Evolutionary conservation across 2,329 filamentous ascomycete species (phyloP).

Genomic region (Venturia aucupariae): DNA sequence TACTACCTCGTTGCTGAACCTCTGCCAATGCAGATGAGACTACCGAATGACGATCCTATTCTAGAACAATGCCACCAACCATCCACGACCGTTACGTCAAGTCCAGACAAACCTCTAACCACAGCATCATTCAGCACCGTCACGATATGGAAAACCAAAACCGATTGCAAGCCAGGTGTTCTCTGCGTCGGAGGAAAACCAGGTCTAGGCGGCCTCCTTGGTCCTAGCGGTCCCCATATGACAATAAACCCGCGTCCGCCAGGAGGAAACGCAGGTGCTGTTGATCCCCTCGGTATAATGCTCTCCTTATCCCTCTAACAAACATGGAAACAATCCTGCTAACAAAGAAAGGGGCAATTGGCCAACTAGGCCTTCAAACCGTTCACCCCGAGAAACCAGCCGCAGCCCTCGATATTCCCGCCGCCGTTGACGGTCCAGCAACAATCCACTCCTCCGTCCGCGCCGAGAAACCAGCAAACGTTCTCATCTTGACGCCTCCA

Average conservation of each 20-base stretch:
- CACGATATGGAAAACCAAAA: not conserved
- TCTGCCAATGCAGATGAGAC: no score
- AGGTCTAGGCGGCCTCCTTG: not conserved
- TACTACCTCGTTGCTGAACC: no score
- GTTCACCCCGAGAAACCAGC: not conserved
- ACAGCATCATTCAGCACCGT: not conserved
- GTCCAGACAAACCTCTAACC: not conserved
- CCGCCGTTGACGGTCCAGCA: not conserved
- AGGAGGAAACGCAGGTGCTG: no score
- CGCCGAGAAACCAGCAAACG: not conserved
- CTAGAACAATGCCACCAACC: not conserved
- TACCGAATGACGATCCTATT: not conserved
- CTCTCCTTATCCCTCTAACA: not conserved
- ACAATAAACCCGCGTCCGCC: not conserved
- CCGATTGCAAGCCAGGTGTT: not conserved
- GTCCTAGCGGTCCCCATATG: not conserved
- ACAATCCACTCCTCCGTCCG: not conserved
- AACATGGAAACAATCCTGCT: not conserved
- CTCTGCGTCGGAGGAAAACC: not conserved
- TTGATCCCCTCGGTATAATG: not conserved
- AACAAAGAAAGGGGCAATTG: not conserved
- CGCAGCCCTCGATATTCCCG: not conserved
- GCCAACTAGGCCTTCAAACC: not conserved
- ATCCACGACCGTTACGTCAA: not conserved
- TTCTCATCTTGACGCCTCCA: not conserved